Percentiles rank a stretch among this genome's conserved stretches.
phyloP scores from a whole-genome alignment of 352 stramenopile genomes.

The Phytophthora podocarpi region DNA sequence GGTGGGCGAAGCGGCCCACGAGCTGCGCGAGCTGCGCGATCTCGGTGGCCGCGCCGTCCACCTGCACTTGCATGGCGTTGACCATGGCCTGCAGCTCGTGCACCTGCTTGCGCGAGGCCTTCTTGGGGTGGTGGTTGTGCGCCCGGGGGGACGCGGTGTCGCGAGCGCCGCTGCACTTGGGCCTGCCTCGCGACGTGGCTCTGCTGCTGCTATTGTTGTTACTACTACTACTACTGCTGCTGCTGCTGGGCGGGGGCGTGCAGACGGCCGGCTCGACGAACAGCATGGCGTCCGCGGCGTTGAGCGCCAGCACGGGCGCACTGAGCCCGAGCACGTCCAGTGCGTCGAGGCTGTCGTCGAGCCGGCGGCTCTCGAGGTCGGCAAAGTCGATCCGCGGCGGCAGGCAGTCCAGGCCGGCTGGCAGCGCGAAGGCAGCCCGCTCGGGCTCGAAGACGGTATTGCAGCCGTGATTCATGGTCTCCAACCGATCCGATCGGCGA shows the following conservation, averaged over 20 bases:
- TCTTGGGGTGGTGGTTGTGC: constrained; percentile 29
- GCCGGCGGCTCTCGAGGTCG: constrained; percentile 8
- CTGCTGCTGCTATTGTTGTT: not conserved
- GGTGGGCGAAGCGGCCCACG: constrained; percentile 26
- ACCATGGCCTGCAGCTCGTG: constrained; percentile 39
- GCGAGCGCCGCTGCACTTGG: not conserved
- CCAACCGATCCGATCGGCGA: not conserved
- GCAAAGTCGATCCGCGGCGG: constrained; percentile 6
- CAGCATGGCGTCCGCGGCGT: constrained; percentile 9
- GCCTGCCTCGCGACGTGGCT: constrained; percentile 4
- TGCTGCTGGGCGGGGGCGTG: not conserved
- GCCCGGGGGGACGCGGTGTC: constrained; percentile 7
- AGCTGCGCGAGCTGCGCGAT: constrained; percentile 39
- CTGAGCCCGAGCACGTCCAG: constrained; percentile 17
- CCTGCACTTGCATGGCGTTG: constrained; percentile 35
- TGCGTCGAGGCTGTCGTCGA: constrained; percentile 26
- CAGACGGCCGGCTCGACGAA: constrained; percentile 13
- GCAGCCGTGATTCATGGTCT: constrained; percentile 27
- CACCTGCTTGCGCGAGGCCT: constrained; percentile 36
- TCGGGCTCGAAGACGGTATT: constrained; percentile 25
- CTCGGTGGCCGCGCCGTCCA: constrained; percentile 28
- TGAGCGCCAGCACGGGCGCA: constrained; percentile 13
- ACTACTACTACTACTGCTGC: not conserved
- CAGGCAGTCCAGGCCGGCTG: constrained; percentile 19
- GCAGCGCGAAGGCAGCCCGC: constrained; percentile 24